phyloP scores from a whole-genome alignment of 1,139 yeast genomes.

The Candida anutae region DNA sequence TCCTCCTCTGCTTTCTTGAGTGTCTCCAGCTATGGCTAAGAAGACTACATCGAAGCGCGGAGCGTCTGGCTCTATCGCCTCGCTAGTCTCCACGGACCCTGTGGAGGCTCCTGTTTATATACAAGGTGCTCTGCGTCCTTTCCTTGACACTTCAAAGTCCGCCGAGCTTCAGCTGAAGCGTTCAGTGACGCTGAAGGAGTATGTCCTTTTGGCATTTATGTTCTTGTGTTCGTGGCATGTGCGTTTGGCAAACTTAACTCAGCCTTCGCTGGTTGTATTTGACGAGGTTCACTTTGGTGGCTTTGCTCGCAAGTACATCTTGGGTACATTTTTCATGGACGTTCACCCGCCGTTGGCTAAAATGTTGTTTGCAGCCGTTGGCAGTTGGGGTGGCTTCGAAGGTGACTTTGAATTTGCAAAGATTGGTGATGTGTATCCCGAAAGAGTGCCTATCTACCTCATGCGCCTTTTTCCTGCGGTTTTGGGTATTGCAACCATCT shows the following conservation, averaged over 20 bases:
- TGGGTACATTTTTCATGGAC: constrained; percentile 76
- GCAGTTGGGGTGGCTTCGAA: constrained; percentile 62
- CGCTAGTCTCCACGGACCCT: constrained; percentile 19
- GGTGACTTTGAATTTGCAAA: constrained; percentile 68
- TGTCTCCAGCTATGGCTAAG: too few relatives aligned
- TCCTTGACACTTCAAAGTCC: constrained; percentile 21
- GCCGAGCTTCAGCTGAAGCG: constrained; percentile 12
- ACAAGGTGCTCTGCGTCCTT: constrained; percentile 21
- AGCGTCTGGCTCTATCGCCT: too few relatives aligned
- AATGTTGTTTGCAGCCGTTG: constrained; percentile 78
- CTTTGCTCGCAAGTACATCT: constrained; percentile 66
- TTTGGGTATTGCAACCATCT: constrained; percentile 73
- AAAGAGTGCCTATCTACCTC: constrained; percentile 58
- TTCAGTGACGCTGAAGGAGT: constrained; percentile 18
- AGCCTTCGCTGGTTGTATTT: constrained; percentile 80
- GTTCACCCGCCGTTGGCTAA: constrained; percentile 94
- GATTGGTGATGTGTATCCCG: constrained; percentile 62
- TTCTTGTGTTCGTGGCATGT: constrained; percentile 46
- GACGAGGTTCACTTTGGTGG: constrained; percentile 90
- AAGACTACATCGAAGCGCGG: too few relatives aligned
- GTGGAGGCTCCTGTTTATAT: constrained; percentile 18
- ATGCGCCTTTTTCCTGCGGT: constrained; percentile 87
- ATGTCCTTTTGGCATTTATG: constrained; percentile 35
- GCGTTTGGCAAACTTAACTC: constrained; percentile 41
- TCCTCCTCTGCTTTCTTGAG: too few relatives aligned